Conservation (phyloP, 768 basidiomycete species). For the Gymnopilus junonius region DNA sequence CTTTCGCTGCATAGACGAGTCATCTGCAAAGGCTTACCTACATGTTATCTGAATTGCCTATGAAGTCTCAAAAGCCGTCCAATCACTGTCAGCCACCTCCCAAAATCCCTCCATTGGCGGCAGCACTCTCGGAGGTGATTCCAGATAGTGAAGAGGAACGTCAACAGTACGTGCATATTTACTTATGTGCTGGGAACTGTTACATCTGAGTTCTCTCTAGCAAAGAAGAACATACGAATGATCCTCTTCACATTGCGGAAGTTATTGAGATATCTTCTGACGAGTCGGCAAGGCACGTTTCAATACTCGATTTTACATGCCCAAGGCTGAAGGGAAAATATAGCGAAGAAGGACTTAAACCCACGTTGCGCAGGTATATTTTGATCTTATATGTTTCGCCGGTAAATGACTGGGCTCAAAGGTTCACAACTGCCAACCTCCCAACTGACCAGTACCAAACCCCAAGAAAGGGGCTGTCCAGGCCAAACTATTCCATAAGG, state of each 20-base stretch:
- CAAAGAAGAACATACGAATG: not conserved
- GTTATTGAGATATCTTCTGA: slow-evolving; percentile 62
- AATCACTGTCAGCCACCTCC: not conserved
- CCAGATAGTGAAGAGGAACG: slow-evolving; percentile 58
- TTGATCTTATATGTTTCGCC: not conserved
- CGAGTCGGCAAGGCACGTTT: slow-evolving; percentile 10
- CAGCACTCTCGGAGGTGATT: slow-evolving; percentile 18
- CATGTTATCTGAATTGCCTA: not conserved
- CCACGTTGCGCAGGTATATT: not conserved
- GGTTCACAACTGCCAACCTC: not conserved
- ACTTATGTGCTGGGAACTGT: not conserved
- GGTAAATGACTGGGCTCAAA: not conserved
- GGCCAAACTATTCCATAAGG: slow-evolving; percentile 22
- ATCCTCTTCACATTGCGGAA: slow-evolving; percentile 21
- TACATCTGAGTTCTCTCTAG: not conserved
- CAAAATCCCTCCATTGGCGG: not conserved
- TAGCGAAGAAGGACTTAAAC: not conserved
- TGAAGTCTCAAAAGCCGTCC: not conserved
- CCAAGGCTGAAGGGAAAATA: not conserved
- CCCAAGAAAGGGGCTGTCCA: slow-evolving; percentile 6
- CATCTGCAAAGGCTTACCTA: too few species aligned
- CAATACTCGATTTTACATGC: not conserved
- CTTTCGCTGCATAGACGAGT: too few species aligned
- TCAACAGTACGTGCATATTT: slow-evolving; percentile 27
- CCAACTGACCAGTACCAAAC: not conserved